These are phyloP conservation scores for Exophiala bonariae DNA, from an alignment of 2,329 filamentous ascomycete genomes.

Conservation along the genomic window DNA sequence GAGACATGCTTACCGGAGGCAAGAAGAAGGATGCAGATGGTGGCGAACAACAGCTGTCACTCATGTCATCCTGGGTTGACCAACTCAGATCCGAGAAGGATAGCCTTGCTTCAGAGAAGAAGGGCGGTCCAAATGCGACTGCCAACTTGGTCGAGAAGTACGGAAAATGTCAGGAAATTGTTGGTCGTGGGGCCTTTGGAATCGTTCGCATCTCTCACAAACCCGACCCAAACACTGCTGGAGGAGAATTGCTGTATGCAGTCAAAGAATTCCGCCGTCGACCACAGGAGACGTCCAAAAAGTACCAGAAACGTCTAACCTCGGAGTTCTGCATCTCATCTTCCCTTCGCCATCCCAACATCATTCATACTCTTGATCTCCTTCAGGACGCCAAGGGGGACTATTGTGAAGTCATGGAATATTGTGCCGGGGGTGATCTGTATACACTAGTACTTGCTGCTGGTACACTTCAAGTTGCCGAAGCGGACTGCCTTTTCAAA, in stretches of 20 bases:
- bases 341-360: constrained; percentile 91
- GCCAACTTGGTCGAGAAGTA: constrained; percentile 92
- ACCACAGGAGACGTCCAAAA: constrained; percentile 92
- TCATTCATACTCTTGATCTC: constrained; percentile 95
- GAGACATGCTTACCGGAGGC: constrained; percentile 76
- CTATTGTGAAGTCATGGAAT: constrained; percentile 99
- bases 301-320: constrained; percentile 95
- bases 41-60: constrained; percentile 73
- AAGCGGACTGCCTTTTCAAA: constrained; percentile 98
- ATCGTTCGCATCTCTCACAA: constrained; percentile 98
- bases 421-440: constrained; percentile 91
- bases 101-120: constrained; percentile 71
- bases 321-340: constrained; percentile 99
- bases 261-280: constrained; percentile 97
- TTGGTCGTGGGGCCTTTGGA: constrained; percentile 93
- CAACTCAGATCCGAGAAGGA: constrained; percentile 88
- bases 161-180: constrained; percentile 95
- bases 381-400: constrained; percentile 95
- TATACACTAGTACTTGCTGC: constrained; percentile 91
- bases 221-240: constrained; percentile 74
- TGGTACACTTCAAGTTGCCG: constrained; percentile 84
- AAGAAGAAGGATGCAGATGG: constrained; percentile 68
- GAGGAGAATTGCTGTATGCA: constrained; percentile 85
- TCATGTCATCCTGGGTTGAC: constrained; percentile 96
- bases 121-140: constrained; percentile 68